Conservation (phyloP, 2,329 filamentous ascomycete genomes). For the Rhexocercosporidium sp. region DNA sequence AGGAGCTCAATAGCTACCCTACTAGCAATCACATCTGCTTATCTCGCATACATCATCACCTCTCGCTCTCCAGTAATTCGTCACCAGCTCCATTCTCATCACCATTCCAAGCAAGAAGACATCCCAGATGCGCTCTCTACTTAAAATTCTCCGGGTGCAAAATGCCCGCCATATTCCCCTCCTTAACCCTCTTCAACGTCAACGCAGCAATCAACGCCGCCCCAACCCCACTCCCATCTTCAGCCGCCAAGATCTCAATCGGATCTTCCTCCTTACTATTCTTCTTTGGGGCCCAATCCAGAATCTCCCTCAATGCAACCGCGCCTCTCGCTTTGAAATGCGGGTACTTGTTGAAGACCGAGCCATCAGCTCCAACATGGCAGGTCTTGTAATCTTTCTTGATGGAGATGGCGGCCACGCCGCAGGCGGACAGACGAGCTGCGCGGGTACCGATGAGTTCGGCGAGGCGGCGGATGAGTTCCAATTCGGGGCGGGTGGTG, state of each 20-base stretch:
- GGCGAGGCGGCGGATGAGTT: constrained; percentile 85
- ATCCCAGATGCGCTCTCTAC: constrained; percentile 35
- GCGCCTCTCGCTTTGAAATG: constrained; percentile 96
- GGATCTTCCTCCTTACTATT: constrained; percentile 78
- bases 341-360: constrained; percentile 99
- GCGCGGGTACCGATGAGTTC: constrained; percentile 95
- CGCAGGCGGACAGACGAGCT: constrained; percentile 90
- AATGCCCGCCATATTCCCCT: constrained; percentile 67
- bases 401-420: constrained; percentile 93
- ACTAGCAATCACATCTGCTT: no score
- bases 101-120: background rate
- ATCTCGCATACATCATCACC: background rate
- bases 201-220: constrained; percentile 88
- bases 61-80: background rate
- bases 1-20: background rate
- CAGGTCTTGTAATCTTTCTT: constrained; percentile 90
- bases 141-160: constrained; percentile 68
- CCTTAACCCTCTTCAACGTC: constrained; percentile 67
- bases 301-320: constrained; percentile 87
- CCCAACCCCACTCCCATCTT: constrained; percentile 97
- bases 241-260: constrained; percentile 84
- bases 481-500: constrained; percentile 78
- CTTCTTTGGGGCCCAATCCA: constrained; percentile 85
- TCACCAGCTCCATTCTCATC: background rate
- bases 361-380: constrained; percentile 96